Evolutionary conservation across 306 rosid species (phyloP), one percentile per base, ranked within the genome.

Genomic region (Parietaria judaica): DNA sequence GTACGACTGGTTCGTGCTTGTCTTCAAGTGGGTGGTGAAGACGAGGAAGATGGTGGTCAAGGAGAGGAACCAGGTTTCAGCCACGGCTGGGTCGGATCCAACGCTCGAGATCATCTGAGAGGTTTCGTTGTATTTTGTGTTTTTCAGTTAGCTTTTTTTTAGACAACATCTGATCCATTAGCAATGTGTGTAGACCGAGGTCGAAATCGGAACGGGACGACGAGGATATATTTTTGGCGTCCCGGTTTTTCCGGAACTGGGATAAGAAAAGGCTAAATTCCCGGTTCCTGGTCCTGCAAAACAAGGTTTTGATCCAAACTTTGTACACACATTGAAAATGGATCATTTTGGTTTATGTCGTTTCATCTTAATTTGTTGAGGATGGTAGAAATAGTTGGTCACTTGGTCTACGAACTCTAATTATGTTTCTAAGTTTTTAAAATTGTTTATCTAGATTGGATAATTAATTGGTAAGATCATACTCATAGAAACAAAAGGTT

Each of bases 51-150:
- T 66, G 75, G 82, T 92, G 66, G 68, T 17, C 57, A 72, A 69
- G 54, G 96, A 88, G 54, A 90, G 84, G 45, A 92, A 92, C 38
- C 98, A 92, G 70, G 96, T 92, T 47, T 87, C 95, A 53, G 89
- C 85, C 59, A 65, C 86, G 4, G 73, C 84, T 36, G 68, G 38
- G 45, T 78, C 43, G 51, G 84, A 72, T 39, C 48, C 85, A 23
- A 35, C 77, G 9, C 62, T 74, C 23, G 88, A 90, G 76, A 72
- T 72, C 0, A 61, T 77, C 34, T 80, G 80, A 82, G 45, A 54
- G 67, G 10, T 36, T 14, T 10, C 58, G 14, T 39, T n/a, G 63
- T 37, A 3, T 5, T 23, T 76, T 56, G 34, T 23, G 16, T 67
- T 60, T 6, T 62, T 14, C 43, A 12, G 1, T 34, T 14, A 2